Base-by-base conservation (phyloP, 2,329 filamentous ascomycete species). In the Beauveria sp. region DNA sequence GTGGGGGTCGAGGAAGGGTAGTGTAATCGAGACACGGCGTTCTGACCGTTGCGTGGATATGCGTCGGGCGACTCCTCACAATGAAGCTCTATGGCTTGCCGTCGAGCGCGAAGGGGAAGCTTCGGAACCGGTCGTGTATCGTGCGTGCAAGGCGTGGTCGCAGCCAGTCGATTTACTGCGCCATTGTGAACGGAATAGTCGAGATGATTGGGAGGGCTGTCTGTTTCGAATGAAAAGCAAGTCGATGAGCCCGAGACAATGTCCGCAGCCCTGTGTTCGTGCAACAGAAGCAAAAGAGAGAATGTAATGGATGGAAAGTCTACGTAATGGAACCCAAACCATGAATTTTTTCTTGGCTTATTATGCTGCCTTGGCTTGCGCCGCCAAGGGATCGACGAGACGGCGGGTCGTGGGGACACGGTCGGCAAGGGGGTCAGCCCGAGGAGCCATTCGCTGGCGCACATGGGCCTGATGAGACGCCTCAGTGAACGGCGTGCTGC, bases 401-500 rank as follows among this genome's bases (percentile, higher is more conserved):
- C 9, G 51, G 51, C 58, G 49, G 49, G 49, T 46, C 28, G 30
- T 30, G 43, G 58, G 58, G 50, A 22, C 26, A 24, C 16, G 26
- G 14, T 12, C 46, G 34, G 55, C 42, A 46, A 26, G 24, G 42
- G 54, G 8, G 14, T 1, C 59, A 30, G 47, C 34, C 14, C n/a
- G 28, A 43, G 22, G 12, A 61, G 38, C 59, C 59, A 61, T 49
- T 54, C 51, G 43, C 59, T 56, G 59, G 30, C 52, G 59, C 59
- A 61, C 52, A 61, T 61, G 59, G 59, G 59, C 59, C 45, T 28
- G 8, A 12, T 5, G 38, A 26, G 49, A 38, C 14, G 49, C 20
- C 57, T 60, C 49, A 53, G 57, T 60, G 57, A 60, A 53, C 49
- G 49, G 10, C 5, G 6, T 10, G n/a, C 12, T 16, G 20, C 7